Conservation (phyloP, 495 filamentous ascomycete species). For the Aspergillus bertholletiae region DNA sequence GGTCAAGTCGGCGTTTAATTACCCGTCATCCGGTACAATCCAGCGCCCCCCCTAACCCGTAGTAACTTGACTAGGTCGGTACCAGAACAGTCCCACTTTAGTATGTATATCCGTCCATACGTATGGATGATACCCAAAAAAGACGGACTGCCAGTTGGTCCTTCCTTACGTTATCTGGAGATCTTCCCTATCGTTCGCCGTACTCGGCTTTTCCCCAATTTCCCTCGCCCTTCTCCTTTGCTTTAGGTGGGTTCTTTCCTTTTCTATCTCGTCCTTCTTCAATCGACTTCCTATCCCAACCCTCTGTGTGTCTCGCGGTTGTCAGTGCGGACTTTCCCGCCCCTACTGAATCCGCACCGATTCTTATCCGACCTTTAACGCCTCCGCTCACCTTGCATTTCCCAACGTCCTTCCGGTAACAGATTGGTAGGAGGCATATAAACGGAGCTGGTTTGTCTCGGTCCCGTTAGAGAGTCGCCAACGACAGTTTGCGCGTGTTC, state of each 20-base stretch:
- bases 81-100: no score
- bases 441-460: not conserved
- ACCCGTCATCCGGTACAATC: not conserved
- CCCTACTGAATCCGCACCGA: not conserved
- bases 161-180: conserved; percentile 22
- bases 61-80: no score
- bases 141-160: conserved; percentile 8
- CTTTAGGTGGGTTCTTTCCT: not conserved
- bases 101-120: not conserved
- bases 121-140: not conserved
- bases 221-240: conserved; percentile 2
- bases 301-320: not conserved
- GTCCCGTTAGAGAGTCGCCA: not conserved
- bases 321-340: no score
- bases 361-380: not conserved
- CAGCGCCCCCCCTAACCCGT: not conserved
- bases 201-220: conserved; percentile 14
- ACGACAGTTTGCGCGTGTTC: not conserved
- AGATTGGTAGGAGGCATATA: not conserved
- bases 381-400: not conserved
- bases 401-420: not conserved
- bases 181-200: conserved; percentile 16
- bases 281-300: conserved; percentile 6
- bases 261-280: not conserved
- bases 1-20: not conserved